Conservation (phyloP, 305 asterid species). For the Fraxinus latifolia region DNA sequence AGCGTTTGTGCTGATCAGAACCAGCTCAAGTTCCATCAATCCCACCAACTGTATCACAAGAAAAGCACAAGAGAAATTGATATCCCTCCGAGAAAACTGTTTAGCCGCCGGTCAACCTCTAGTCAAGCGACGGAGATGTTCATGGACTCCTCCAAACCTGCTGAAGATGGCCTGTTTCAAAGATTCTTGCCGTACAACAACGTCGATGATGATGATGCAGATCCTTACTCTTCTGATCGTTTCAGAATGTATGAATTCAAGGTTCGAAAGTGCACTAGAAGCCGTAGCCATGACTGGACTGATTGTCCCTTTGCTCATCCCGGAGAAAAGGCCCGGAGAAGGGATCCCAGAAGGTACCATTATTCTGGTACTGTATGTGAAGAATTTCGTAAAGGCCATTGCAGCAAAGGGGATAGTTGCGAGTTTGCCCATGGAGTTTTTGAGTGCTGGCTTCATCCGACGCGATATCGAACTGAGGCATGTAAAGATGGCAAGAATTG, state of each 20-base stretch:
- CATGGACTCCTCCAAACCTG: slow-evolving; percentile 46
- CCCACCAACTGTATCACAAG: slow-evolving; percentile 67
- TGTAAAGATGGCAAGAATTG: slow-evolving; percentile 84
- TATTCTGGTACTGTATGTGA: slow-evolving; percentile 72
- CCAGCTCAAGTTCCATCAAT: slow-evolving; percentile 47
- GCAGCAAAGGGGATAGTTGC: slow-evolving; percentile 60
- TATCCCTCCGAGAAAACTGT: slow-evolving; percentile 69
- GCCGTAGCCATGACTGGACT: slow-evolving; percentile 93
- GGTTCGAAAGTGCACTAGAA: slow-evolving; percentile 75
- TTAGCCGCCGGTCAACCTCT: slow-evolving; percentile 38
- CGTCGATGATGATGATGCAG: slow-evolving; percentile 44
- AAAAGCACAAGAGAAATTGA: slow-evolving; percentile 47
- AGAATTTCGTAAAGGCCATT: slow-evolving; percentile 60
- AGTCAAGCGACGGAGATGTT: slow-evolving; percentile 11
- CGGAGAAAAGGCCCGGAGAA: slow-evolving; percentile 79
- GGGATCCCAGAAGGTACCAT: slow-evolving; percentile 65
- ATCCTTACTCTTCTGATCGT: slow-evolving; percentile 75
- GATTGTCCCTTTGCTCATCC: slow-evolving; percentile 93
- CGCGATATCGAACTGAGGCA: slow-evolving; percentile 75
- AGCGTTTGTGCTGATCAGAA: slow-evolving; percentile 55
- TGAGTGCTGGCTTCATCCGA: slow-evolving; percentile 83
- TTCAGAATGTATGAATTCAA: slow-evolving; percentile 82
- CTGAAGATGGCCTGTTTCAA: slow-evolving; percentile 47
- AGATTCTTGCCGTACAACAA: slow-evolving; percentile 66
- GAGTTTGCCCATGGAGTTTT: slow-evolving; percentile 80